Percentiles rank a stretch among this genome's conserved stretches.
phyloP scores from a whole-genome alignment of 1,139 yeast species.

The Nematodospora anomalae region DNA sequence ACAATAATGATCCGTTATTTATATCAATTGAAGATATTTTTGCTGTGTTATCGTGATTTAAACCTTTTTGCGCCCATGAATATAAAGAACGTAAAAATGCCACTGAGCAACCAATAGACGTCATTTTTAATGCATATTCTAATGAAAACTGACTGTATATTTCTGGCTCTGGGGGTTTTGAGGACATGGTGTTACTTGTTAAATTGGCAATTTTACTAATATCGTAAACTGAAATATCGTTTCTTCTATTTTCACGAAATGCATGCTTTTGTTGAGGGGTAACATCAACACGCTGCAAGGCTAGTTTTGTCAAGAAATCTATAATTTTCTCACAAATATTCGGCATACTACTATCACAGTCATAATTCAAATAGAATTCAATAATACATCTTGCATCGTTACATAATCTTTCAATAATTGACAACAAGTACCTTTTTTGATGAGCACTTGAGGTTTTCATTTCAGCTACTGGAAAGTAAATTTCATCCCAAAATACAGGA shows the following conservation, averaged over 20 bases:
- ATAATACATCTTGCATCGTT: constrained; percentile 88
- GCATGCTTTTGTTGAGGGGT: constrained; percentile 67
- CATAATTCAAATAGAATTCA: constrained; percentile 92
- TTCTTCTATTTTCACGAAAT: constrained; percentile 60
- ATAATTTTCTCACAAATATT: constrained; percentile 82
- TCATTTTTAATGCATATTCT: constrained; percentile 83
- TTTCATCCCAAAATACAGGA: constrained; percentile 90
- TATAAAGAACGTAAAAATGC: constrained; percentile 79
- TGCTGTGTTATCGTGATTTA: constrained; percentile 19
- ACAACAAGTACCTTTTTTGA: constrained; percentile 83
- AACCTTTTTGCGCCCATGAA: constrained; percentile 85
- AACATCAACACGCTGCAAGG: constrained; percentile 71
- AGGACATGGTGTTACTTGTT: constrained; percentile 63
- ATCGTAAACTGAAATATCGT: constrained; percentile 73
- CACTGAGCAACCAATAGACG: constrained; percentile 76
- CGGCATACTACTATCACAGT: constrained; percentile 83
- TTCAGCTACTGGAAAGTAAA: constrained; percentile 91
- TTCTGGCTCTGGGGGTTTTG: constrained; percentile 66
- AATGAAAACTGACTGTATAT: constrained; percentile 57
- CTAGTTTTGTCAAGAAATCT: constrained; percentile 72
- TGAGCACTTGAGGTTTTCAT: constrained; percentile 89
- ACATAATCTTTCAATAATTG: constrained; percentile 76
- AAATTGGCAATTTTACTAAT: constrained; percentile 70
- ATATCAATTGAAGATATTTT: constrained; percentile 1
- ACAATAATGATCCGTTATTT: constrained; percentile 21